phyloP scores from a whole-genome alignment of 164 flowering plant genomes.

The Magnolia officinalis region DNA sequence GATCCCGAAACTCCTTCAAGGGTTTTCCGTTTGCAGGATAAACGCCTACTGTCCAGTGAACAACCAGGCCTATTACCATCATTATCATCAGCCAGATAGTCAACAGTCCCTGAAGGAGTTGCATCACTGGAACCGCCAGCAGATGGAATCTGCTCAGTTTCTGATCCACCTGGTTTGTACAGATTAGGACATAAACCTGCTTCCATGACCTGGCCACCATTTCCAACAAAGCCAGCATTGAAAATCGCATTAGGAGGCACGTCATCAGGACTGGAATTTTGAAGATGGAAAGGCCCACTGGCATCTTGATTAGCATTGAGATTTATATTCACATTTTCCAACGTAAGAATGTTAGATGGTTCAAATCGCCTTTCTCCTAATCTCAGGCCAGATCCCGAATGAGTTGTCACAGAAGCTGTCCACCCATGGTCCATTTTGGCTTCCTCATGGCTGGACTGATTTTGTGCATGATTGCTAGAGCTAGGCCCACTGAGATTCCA shows the following conservation, averaged over 20 bases:
- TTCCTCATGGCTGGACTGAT: slow-evolving; percentile 35
- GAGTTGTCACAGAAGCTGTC: slow-evolving; percentile 32
- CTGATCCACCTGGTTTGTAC: slow-evolving; percentile 32
- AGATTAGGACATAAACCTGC: slow-evolving; percentile 20
- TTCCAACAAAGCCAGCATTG: slow-evolving; percentile 33
- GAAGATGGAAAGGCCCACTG: slow-evolving; percentile 18
- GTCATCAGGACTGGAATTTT: background rate
- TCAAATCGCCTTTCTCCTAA: slow-evolving; percentile 35
- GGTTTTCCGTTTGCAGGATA: slow-evolving; percentile 70
- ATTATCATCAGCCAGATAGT: slow-evolving; percentile 35
- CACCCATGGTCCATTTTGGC: slow-evolving; percentile 47
- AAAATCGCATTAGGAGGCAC: slow-evolving; percentile 29
- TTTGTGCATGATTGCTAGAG: slow-evolving; percentile 30
- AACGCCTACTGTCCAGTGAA: slow-evolving; percentile 52
- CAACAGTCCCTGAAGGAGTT: slow-evolving; percentile 34
- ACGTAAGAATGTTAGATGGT: slow-evolving; percentile 24
- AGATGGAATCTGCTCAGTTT: slow-evolving; percentile 27
- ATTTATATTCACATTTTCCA: slow-evolving; percentile 28
- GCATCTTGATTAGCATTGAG: slow-evolving; percentile 20
- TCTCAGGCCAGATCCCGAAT: slow-evolving; percentile 31
- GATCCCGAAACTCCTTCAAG: slow-evolving; percentile 56
- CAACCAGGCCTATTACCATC: slow-evolving; percentile 44
- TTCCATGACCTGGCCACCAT: slow-evolving; percentile 31
- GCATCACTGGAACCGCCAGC: slow-evolving; percentile 36
- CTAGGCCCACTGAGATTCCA: slow-evolving; percentile 60